These are phyloP conservation scores for Rauvolfia tetraphylla DNA, from an alignment of 257 asterid species.

Conservation along the genomic window DNA sequence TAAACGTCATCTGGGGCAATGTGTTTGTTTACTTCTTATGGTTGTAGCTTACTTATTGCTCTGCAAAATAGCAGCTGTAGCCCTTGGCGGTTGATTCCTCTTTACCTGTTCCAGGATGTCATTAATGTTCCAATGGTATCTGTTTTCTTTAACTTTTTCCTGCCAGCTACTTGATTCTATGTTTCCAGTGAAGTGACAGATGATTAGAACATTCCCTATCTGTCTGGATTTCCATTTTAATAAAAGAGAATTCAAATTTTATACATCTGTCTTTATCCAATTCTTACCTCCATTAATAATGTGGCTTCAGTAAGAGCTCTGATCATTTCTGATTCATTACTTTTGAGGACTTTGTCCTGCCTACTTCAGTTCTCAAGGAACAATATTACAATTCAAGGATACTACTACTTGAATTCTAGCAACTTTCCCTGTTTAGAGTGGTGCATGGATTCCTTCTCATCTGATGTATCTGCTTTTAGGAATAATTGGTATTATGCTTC, in stretches of 20 bases:
- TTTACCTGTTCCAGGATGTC: not conserved
- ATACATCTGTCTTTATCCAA: not conserved
- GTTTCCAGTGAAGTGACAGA: not conserved
- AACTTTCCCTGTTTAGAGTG: not conserved
- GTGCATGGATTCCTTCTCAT: not conserved
- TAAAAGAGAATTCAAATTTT: not conserved
- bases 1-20: not conserved
- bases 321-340: not conserved
- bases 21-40: not conserved
- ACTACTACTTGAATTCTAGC: not conserved
- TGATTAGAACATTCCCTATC: not conserved
- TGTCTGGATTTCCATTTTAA: not conserved
- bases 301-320: not conserved
- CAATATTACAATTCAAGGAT: not conserved
- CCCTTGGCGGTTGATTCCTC: not conserved
- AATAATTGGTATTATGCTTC: not conserved
- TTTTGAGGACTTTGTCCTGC: constrained; percentile 1
- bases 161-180: not conserved
- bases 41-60: not conserved
- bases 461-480: not conserved
- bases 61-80: not conserved
- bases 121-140: not conserved
- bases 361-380: not conserved
- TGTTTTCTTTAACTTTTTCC: not conserved
- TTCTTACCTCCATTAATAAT: not conserved